Evolutionary conservation across 768 basidiomycete species (phyloP).

Genomic region (Glaciozyma antarctica): DNA sequence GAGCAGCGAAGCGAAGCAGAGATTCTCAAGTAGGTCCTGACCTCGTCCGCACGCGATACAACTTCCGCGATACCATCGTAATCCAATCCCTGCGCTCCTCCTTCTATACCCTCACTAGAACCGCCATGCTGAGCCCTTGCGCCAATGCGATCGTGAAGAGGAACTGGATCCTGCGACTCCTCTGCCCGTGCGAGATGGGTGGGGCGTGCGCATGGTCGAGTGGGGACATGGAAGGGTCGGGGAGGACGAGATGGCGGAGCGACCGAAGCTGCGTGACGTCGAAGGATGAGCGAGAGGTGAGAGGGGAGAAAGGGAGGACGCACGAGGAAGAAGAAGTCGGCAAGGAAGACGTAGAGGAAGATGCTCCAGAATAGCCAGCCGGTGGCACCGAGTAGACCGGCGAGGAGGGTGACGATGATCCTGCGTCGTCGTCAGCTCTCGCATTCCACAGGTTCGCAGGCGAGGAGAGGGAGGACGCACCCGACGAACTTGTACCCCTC

Average conservation of each 20-base stretch:
- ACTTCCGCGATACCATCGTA: too few relatives aligned
- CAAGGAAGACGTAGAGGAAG: constrained; percentile 75
- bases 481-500: constrained; percentile 97
- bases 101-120: constrained; percentile 57
- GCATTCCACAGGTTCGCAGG: neutral
- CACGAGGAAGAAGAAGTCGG: constrained; percentile 90
- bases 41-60: too few relatives aligned
- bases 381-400: constrained; percentile 56
- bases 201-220: constrained; percentile 28
- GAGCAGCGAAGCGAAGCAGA: too few relatives aligned
- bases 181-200: constrained; percentile 60
- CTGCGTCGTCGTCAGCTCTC: constrained; percentile 42
- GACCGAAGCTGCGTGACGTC: constrained; percentile 64
- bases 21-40: too few relatives aligned
- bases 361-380: constrained; percentile 57
- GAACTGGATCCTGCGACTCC: constrained; percentile 77
- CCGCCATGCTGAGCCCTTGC: constrained; percentile 78
- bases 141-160: constrained; percentile 72
- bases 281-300: neutral
- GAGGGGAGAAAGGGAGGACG: constrained; percentile 36
- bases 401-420: constrained; percentile 71
- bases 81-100: too few relatives aligned
- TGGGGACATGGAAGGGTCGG: constrained; percentile 54
- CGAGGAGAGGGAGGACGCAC: constrained; percentile 45
- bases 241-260: constrained; percentile 78